These are phyloP conservation scores for Mortierella sp. DNA, from an alignment of 371 early-diverging fungal genomes.

Conservation along the genomic window DNA sequence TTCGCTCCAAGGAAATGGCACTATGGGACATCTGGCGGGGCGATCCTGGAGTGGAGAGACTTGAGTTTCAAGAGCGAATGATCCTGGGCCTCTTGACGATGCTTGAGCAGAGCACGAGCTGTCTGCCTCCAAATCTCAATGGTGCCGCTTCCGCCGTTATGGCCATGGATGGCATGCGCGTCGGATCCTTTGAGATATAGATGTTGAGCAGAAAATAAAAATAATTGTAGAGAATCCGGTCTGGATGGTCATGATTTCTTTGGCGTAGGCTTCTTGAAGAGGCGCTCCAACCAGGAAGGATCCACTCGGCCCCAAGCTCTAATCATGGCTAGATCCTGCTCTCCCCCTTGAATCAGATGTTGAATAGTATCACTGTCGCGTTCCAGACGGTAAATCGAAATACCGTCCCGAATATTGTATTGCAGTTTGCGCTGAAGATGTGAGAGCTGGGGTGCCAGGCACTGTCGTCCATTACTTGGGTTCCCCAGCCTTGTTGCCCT, in stretches of 20 bases:
- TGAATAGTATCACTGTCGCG: slow-evolving; percentile 14
- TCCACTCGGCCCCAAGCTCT: slow-evolving; percentile 43
- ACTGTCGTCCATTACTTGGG: background rate
- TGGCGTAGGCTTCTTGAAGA: slow-evolving; percentile 47
- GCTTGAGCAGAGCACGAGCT: slow-evolving; percentile 39
- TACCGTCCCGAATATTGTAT: slow-evolving; percentile 49
- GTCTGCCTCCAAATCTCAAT: slow-evolving; percentile 29
- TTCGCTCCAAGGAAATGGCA: slow-evolving; percentile 18
- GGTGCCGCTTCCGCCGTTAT: slow-evolving; percentile 23
- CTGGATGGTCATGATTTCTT: slow-evolving; percentile 17
- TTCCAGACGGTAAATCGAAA: slow-evolving; percentile 41
- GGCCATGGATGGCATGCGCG: slow-evolving; percentile 44
- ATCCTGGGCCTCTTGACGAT: slow-evolving; percentile 27
- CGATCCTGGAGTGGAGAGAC: slow-evolving; percentile 45
- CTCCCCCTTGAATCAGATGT: slow-evolving; percentile 27
- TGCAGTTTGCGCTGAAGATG: slow-evolving; percentile 41
- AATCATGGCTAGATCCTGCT: slow-evolving; percentile 44
- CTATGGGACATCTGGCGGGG: slow-evolving; percentile 50
- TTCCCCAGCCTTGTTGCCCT: slow-evolving; percentile 14
- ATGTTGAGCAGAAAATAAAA: too few species aligned
- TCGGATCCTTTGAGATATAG: slow-evolving; percentile 41
- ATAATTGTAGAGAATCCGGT: too few species aligned
- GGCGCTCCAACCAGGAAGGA: slow-evolving; percentile 32
- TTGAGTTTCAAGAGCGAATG: slow-evolving; percentile 38
- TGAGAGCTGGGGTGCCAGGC: slow-evolving; percentile 19